These are phyloP conservation scores for Tilletia horrida DNA, from an alignment of 1,284 basidiomycete species.

Conservation along the genomic window DNA sequence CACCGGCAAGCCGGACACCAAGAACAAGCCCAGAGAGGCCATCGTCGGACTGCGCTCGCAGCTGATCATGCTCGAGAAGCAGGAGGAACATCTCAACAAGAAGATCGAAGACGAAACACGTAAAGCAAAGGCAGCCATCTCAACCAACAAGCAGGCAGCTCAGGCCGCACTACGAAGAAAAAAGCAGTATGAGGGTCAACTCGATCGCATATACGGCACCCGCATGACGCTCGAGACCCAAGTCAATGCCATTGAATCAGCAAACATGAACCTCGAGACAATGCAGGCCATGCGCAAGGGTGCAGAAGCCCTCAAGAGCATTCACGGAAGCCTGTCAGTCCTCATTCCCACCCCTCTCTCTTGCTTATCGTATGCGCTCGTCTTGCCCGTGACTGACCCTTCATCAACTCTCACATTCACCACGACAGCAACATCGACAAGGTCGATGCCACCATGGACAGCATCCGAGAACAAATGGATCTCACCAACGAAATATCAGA, in stretches of 20 bases:
- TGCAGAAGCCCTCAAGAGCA: conserved; percentile 81
- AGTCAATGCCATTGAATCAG: conserved; percentile 92
- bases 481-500: conserved; percentile 92
- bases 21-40: conserved; percentile 56
- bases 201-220: conserved; percentile 81
- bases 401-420: background rate
- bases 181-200: conserved; percentile 83
- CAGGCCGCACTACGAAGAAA: conserved; percentile 84
- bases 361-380: background rate
- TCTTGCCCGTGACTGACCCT: background rate
- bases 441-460: conserved; percentile 87
- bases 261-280: conserved; percentile 97
- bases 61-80: conserved; percentile 92
- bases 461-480: conserved; percentile 87
- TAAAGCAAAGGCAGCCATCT: conserved; percentile 89
- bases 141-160: conserved; percentile 74
- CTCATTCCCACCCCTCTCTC: background rate
- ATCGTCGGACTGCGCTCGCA: conserved; percentile 57
- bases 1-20: conserved; percentile 51
- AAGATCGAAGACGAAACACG: conserved; percentile 92
- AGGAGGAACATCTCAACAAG: conserved; percentile 92
- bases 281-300: conserved; percentile 98
- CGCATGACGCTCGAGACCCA: conserved; percentile 92
- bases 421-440: conserved; percentile 74
- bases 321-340: conserved; percentile 72